Percentiles rank a stretch among this genome's conserved stretches.
Conservation (phyloP, 2,329 filamentous ascomycete genomes). For the Plenodomus biglobosus region DNA sequence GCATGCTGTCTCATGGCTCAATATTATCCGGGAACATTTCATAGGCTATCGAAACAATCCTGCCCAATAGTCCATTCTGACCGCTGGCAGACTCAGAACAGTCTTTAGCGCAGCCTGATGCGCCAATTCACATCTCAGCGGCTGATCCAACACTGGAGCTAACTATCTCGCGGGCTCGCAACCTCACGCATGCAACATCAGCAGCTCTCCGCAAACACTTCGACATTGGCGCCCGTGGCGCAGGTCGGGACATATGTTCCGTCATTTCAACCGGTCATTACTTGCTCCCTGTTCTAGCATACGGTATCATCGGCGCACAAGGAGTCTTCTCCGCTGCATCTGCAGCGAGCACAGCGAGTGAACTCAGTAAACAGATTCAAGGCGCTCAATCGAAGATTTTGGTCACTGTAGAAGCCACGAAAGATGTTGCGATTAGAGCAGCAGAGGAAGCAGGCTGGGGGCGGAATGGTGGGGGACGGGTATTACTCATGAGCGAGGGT, state of each 20-base stretch:
- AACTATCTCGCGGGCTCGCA: slow-evolving; percentile 55
- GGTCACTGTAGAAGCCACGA: slow-evolving; percentile 53
- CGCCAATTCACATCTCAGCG: slow-evolving; percentile 60
- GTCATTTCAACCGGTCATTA: slow-evolving; percentile 60
- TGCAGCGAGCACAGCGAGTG: slow-evolving; percentile 53
- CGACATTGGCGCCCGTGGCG: slow-evolving; percentile 54
- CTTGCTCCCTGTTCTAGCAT: slow-evolving; percentile 57
- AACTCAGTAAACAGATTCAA: slow-evolving; percentile 54
- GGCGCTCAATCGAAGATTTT: slow-evolving; percentile 48
- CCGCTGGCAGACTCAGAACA: slow-evolving; percentile 28
- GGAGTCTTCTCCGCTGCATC: slow-evolving; percentile 62
- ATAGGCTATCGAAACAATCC: background rate
- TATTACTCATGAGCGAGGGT: slow-evolving; percentile 55
- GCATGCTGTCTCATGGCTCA: background rate
- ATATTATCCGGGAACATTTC: background rate
- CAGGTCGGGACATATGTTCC: slow-evolving; percentile 55
- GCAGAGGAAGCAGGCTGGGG: slow-evolving; percentile 53
- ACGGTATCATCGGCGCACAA: slow-evolving; percentile 59
- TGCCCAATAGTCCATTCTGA: slow-evolving; percentile 7
- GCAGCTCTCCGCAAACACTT: slow-evolving; percentile 58
- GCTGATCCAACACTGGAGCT: slow-evolving; percentile 56
- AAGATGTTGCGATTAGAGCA: slow-evolving; percentile 51
- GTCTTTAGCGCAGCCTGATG: slow-evolving; percentile 49
- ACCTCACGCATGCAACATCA: slow-evolving; percentile 56
- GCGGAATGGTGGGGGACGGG: slow-evolving; percentile 41